phyloP scores from a whole-genome alignment of 2,329 filamentous ascomycete genomes.

The Aspergillus niger region DNA sequence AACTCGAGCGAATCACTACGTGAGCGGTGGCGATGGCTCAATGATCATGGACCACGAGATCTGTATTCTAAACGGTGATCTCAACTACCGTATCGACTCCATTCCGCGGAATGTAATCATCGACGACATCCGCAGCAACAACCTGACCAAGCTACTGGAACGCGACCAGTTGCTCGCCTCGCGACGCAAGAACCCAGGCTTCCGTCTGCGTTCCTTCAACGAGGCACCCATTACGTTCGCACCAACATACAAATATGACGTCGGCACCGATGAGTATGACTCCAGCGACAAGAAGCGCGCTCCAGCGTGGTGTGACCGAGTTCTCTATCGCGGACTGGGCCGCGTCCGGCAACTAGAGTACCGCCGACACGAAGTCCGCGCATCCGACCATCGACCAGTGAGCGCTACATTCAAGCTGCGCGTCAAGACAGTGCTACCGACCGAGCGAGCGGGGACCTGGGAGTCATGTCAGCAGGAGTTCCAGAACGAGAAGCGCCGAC shows the following conservation, averaged over 20 bases:
- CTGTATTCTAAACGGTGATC: slow-evolving; percentile 92
- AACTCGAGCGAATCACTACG: slow-evolving; percentile 73
- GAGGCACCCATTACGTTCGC: slow-evolving; percentile 89
- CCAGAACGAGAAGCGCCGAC: slow-evolving; percentile 67
- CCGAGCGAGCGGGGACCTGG: slow-evolving; percentile 67
- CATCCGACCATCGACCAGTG: slow-evolving; percentile 91
- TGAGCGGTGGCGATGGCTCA: slow-evolving; percentile 89
- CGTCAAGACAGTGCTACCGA: slow-evolving; percentile 76
- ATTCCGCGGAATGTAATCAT: slow-evolving; percentile 94
- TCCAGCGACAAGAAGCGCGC: slow-evolving; percentile 90
- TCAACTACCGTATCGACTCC: slow-evolving; percentile 97
- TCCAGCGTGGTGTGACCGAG: slow-evolving; percentile 93
- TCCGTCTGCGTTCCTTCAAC: slow-evolving; percentile 84
- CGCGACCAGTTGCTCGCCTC: slow-evolving; percentile 91
- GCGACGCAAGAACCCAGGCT: slow-evolving; percentile 83
- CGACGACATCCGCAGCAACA: slow-evolving; percentile 76
- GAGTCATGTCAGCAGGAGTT: slow-evolving; percentile 75
- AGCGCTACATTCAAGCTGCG: slow-evolving; percentile 80
- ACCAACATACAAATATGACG: slow-evolving; percentile 98
- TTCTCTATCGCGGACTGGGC: slow-evolving; percentile 81
- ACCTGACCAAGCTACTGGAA: slow-evolving; percentile 83
- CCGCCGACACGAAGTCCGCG: slow-evolving; percentile 80
- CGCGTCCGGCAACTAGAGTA: slow-evolving; percentile 88
- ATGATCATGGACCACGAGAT: slow-evolving; percentile 97
- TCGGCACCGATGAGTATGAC: slow-evolving; percentile 92